Evolutionary conservation across 129 eudicot genomes (phyloP), one percentile per base, ranked within the genome.

Genomic region (Rutidosis leptorrhynchoides): DNA sequence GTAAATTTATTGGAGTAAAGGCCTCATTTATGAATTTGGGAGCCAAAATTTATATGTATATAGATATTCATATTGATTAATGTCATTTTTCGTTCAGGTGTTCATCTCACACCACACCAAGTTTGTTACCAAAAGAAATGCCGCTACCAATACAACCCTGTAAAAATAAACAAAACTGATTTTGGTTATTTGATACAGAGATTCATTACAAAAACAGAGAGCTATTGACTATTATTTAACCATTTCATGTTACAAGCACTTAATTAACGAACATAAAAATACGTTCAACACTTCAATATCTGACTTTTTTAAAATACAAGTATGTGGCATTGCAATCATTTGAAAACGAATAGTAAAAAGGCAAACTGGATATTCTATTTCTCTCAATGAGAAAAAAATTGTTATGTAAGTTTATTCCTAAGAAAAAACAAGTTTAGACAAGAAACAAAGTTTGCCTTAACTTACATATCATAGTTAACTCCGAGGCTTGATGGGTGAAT

Each of bases 371-470:
- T 37, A 37, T 37, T 7, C 9, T n/a, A n/a, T n/a, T n/a, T n/a
- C n/a, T n/a, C n/a, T n/a, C n/a, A n/a, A n/a, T n/a, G n/a, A n/a
- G n/a, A n/a, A n/a, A n/a, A n/a, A n/a, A n/a, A n/a, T n/a, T n/a
- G n/a, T 20, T 52, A 20, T 6, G 21, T 21, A 23, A 28, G 12
- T n/a, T 22, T 22, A 32, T 32, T 3, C 28, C 2, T n/a, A 52
- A 52, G 23, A 7, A n/a, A 20, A 52, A 64, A 25, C 23, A 11
- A 9, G 19, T 8, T 51, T 35, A 69, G 16, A 55, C n/a, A n/a
- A n/a, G 5, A 45, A 63, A 3, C 32, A 51, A 62, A 16, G 11
- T 20, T 54, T 25, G 63, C 78, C 79, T 64, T 77, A 10, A 32
- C 7, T 16, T 59, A 17, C 52, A 45, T 45, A 9, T 45, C 52